Conservation (phyloP, 2,329 filamentous ascomycete species). For the Botryotinia narcissicola region DNA sequence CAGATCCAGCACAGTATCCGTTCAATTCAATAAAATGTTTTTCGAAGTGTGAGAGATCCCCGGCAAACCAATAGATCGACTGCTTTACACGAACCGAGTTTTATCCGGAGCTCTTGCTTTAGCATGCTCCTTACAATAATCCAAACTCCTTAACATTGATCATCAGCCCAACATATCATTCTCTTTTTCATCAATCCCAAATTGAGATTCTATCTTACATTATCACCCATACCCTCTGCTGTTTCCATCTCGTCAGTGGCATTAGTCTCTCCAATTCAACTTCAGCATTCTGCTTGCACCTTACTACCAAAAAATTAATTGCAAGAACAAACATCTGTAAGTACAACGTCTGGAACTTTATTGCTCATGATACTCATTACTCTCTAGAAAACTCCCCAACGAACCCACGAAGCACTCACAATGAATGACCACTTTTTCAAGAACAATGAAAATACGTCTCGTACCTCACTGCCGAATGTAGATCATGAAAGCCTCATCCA, state of each 20-base stretch:
- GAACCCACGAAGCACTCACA: not conserved
- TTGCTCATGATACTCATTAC: not conserved
- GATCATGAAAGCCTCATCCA: not conserved
- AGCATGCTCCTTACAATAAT: not conserved
- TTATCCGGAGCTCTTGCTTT: not conserved
- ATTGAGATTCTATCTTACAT: not conserved
- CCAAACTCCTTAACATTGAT: not conserved
- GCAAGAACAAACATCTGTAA: not conserved
- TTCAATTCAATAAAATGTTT: not conserved
- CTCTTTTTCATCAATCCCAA: not conserved
- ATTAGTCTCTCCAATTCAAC: not conserved
- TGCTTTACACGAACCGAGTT: not conserved
- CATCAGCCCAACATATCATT: not conserved
- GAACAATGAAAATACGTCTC: not conserved
- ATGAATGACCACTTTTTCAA: not conserved
- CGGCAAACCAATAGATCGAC: not conserved
- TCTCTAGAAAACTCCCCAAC: not conserved
- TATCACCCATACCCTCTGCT: not conserved
- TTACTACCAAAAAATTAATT: not conserved
- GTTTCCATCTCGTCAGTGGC: not conserved
- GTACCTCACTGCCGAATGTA: not conserved
- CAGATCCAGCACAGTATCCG: not conserved
- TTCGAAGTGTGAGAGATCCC: not conserved
- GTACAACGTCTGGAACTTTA: not conserved
- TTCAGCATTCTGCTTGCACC: not conserved